Evolutionary conservation across 805 yeast species (phyloP).

Genomic region (Brettanomyces anomalus): DNA sequence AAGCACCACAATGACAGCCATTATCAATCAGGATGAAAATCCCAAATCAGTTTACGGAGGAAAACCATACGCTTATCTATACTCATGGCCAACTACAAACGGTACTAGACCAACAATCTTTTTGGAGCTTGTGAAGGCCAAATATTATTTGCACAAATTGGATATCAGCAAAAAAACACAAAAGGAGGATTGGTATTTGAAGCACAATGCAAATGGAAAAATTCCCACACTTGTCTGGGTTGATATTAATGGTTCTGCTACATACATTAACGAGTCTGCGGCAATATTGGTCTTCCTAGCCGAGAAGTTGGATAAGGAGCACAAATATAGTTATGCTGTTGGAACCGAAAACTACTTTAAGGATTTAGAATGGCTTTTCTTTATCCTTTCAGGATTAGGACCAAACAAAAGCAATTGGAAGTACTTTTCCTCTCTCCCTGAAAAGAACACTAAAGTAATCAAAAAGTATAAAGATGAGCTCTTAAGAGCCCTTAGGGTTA

Average conservation of each 20-base stretch:
- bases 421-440: conserved; percentile 27
- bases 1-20: conserved; percentile 1
- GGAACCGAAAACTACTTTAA: conserved; percentile 39
- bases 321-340: conserved; percentile 32
- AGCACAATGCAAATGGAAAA: conserved; percentile 54
- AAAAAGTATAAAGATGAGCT: conserved; percentile 44
- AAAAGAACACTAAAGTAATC: conserved; percentile 46
- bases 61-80: conserved; percentile 36
- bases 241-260: conserved; percentile 31
- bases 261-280: conserved; percentile 47
- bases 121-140: conserved; percentile 32
- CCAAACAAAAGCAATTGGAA: conserved; percentile 57
- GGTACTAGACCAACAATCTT: conserved; percentile 33
- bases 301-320: conserved; percentile 50
- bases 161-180: conserved; percentile 36
- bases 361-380: conserved; percentile 43
- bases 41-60: neutral
- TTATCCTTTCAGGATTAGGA: conserved; percentile 51
- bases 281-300: conserved; percentile 53
- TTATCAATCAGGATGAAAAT: neutral
- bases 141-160: conserved; percentile 32
- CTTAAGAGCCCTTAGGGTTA: conserved; percentile 42
- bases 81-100: conserved; percentile 35
- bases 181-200: conserved; percentile 48
- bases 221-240: conserved; percentile 45